phyloP scores from a whole-genome alignment of 768 basidiomycete species.

The Chiua virens region DNA sequence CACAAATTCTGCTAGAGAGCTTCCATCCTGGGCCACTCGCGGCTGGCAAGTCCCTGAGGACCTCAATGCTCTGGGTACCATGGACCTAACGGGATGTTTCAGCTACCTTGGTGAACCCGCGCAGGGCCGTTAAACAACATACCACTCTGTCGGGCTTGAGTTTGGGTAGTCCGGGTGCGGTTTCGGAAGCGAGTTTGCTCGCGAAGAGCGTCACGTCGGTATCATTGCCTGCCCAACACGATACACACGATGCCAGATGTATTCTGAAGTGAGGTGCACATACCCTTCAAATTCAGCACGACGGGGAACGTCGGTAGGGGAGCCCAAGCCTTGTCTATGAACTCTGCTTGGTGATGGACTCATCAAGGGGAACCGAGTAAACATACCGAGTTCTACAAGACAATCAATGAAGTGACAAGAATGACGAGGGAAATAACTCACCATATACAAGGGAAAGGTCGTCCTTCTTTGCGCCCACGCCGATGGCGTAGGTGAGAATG shows the following conservation, averaged over 20 bases:
- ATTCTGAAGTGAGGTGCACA: neutral
- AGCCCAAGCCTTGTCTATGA: conserved; percentile 62
- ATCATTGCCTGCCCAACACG: conserved; percentile 41
- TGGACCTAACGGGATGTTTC: conserved; percentile 56
- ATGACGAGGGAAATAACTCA: conserved; percentile 27
- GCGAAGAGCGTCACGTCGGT: conserved; percentile 73
- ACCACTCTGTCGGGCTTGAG: conserved; percentile 72
- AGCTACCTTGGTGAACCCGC: neutral
- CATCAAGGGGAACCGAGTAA: neutral
- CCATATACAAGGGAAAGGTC: conserved; percentile 75
- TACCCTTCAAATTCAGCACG: conserved; percentile 70
- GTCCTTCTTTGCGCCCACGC: conserved; percentile 77
- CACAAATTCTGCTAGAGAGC: conserved; percentile 61
- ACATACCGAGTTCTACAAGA: conserved; percentile 51
- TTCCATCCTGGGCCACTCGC: conserved; percentile 82
- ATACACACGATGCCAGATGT: neutral
- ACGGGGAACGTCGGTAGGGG: conserved; percentile 87
- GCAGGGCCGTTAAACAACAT: conserved; percentile 24
- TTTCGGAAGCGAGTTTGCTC: conserved; percentile 36
- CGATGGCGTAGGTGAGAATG: conserved; percentile 73
- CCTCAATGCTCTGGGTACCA: conserved; percentile 75
- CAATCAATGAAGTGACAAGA: neutral
- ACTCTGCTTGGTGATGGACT: neutral
- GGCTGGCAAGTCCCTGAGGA: conserved; percentile 73
- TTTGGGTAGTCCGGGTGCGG: conserved; percentile 66